Base-by-base conservation (phyloP, 139 green algal species). In the Tetratostichococcus sp. region DNA sequence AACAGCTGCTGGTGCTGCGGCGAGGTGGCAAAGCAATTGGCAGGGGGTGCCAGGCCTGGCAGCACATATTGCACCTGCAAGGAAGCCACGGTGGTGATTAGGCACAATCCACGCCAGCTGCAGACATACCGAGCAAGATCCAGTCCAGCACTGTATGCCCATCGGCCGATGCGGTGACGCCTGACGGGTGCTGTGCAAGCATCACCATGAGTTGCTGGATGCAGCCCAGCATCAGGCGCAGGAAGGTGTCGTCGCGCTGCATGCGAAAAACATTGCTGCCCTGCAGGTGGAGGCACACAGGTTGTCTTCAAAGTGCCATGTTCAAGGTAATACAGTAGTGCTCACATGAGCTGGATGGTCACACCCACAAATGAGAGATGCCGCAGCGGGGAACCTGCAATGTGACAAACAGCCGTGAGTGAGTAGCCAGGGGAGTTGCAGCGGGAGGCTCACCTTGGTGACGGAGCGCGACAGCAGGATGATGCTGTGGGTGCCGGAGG, bases 381-480 rank as follows among this genome's bases (percentile, higher is more conserved):
- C n/a, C n/a, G n/a, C n/a, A n/a, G n/a, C n/a, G n/a, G n/a, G n/a
- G n/a, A n/a, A n/a, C n/a, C n/a, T n/a, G n/a, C n/a, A n/a, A n/a
- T n/a, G n/a, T n/a, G n/a, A n/a, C n/a, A n/a, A n/a, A n/a, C n/a
- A n/a, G n/a, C n/a, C n/a, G n/a, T n/a, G n/a, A n/a, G n/a, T n/a
- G n/a, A n/a, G n/a, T n/a, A n/a, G n/a, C n/a, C n/a, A n/a, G n/a
- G n/a, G n/a, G n/a, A n/a, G n/a, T n/a, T n/a, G n/a, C n/a, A n/a
- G n/a, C n/a, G n/a, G n/a, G n/a, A n/a, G n/a, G n/a, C n/a, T n/a
- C 5, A 31, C 77, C 65, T 80, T 78, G 34, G 86, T 87, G 30
- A 81, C 84, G 1, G 82, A 93, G 72, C 86, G 84, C 72, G 80
- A 89, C 17, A 90, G 79, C 8, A 95, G 74, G 43, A 95, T 72